These are phyloP conservation scores for Irpex sp. DNA, from an alignment of 1,284 basidiomycete genomes.

Conservation along the genomic window DNA sequence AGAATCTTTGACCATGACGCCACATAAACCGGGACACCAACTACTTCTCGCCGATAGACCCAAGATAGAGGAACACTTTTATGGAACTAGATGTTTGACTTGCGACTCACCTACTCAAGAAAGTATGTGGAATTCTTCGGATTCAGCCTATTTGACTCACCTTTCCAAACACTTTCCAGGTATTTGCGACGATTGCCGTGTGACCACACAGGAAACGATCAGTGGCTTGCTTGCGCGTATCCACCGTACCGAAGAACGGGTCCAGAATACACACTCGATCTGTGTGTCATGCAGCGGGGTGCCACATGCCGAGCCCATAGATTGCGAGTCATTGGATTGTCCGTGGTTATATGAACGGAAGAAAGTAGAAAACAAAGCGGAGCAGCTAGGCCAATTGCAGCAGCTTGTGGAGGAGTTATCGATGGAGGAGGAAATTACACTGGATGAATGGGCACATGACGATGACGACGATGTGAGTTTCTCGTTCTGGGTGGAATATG, in stretches of 20 bases:
- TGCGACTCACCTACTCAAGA: conserved; percentile 51
- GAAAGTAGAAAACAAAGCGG: conserved; percentile 58
- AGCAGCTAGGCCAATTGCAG: conserved; percentile 37
- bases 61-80: conserved; percentile 77
- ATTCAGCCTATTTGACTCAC: background rate
- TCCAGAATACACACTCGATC: conserved; percentile 58
- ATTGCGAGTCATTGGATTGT: conserved; percentile 85
- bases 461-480: background rate
- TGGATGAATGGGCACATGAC: background rate
- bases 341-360: conserved; percentile 75
- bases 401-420: conserved; percentile 27
- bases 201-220: conserved; percentile 53
- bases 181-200: conserved; percentile 64
- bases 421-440: background rate
- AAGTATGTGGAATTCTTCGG: background rate
- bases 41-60: conserved; percentile 33
- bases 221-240: conserved; percentile 56
- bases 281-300: conserved; percentile 69
- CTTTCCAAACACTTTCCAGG: conserved; percentile 34
- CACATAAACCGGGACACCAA: conserved; percentile 41
- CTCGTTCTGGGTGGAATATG: too few species aligned
- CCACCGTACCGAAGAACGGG: conserved; percentile 52
- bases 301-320: conserved; percentile 55
- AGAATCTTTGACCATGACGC: conserved; percentile 35
- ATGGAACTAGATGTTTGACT: conserved; percentile 65